Base-by-base conservation (phyloP, 2,329 filamentous ascomycete genomes). In the Xylariaceae sp. region DNA sequence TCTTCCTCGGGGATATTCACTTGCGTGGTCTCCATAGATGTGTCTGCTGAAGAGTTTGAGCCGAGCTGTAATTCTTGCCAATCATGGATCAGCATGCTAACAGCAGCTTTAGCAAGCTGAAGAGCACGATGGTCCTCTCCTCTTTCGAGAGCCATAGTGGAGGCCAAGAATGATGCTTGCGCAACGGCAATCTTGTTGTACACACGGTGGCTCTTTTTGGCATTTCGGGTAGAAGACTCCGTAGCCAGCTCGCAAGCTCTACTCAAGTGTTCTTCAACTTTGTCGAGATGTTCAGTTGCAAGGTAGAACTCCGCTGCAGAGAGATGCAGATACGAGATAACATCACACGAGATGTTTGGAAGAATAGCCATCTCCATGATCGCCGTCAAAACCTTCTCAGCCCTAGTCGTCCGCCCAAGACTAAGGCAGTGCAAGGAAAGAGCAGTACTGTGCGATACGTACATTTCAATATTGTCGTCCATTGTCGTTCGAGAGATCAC, bases 241-340 rank as follows among this genome's bases (percentile, higher is more conserved):
- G 63, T 58, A 55, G 69, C 63, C 53, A 65, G 52, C 55, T 69
- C 57, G 40, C 73, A 72, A 33, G 74, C 74, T 50, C 70, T 69
- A 39, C 63, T 56, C 15, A 76, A 59, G 48, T 69, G 59, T 19
- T 67, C 66, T 49, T 68, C 70, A 46, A 81, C 86, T 67, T 86
- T 83, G 10, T 83, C 76, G 14, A 80, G 70, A 44, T 83, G 82
- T 10, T 86, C 86, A 11, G 85, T 78, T 1, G 80, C 79, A 15
- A 91, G 72, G 27, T 85, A 75, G 64, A 90, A 90, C 64, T 95
- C 89, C 0, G 87, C 84, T 53, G 85, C 83, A 0, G 83, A 81
- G 6, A 96, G 70, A 56, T 90, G 80, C 65, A 86, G 86, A 14
- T 68, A 68, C 10, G 74, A 74, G 17, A 74, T 56, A 6, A 72